Evolutionary conservation across 441 rosid genomes (phyloP), one percentile per base, ranked within the genome.

Genomic region (Syzygium malaccense): DNA sequence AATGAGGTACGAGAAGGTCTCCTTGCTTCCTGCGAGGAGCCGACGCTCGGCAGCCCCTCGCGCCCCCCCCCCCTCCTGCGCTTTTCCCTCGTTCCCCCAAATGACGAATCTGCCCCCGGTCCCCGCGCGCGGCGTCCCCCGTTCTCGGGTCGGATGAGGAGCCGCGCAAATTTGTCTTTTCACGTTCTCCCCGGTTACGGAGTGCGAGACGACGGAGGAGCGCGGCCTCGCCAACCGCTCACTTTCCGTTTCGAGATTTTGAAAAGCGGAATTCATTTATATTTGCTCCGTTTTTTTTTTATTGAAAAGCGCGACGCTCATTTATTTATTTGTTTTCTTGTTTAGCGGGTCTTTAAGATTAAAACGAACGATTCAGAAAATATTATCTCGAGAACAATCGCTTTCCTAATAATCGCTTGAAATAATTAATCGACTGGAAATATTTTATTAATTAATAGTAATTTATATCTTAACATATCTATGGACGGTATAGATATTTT

Each of bases 31-130:
- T 86, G 89, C 86, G 41, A 64, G 56, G 26, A n/a, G 30, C 83
- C 90, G 32, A 92, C 93, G 92, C 93, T 89, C 92, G 94, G 91
- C 92, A 80, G 51, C 13, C 48, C 91, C 55, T 87, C 78, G 30
- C 88, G 7, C n/a, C 20, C 15, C 33, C 18, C 55, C 23, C 1
- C 33, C 10, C 71, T 4, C 8, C 25, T 3, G 25, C 32, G 12
- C 20, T 15, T 48, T 28, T 37, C 20, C 17, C 18, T 18, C 45
- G 23, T 87, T 33, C 0, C 28, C 17, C 45, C 45, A 13, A 55
- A 57, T 15, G 64, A 30, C 48, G 86, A 23, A 85, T 75, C 41
- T 75, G 17, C 51, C 83, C 83, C 83, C 51, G 10, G 17, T 23
- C 83, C 83, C n/a, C n/a, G 14, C 1, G 4, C 7, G 14, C 14